phyloP scores from a whole-genome alignment of 208 protist genomes.

The Acanthamoeba culbertsoni region DNA sequence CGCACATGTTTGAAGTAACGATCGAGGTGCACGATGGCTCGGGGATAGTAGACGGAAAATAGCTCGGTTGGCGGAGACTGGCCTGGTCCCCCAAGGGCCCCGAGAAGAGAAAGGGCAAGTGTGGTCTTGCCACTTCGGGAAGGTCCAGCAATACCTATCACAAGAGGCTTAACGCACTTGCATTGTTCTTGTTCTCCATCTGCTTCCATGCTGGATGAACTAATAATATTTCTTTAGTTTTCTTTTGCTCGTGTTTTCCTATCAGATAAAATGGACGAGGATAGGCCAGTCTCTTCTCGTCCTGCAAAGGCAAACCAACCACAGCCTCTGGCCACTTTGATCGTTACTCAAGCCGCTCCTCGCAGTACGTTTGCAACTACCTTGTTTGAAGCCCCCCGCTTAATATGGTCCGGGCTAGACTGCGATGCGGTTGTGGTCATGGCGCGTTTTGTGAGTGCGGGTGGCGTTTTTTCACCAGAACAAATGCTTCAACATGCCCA shows the following conservation, averaged over 20 bases:
- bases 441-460: background rate
- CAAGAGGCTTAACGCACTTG: background rate
- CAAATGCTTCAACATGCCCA: background rate
- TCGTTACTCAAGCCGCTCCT: background rate
- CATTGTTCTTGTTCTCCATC: background rate
- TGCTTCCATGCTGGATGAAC: too few species aligned
- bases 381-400: background rate
- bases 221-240: background rate
- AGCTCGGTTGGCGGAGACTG: background rate
- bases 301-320: background rate
- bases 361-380: background rate
- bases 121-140: conserved; percentile 29
- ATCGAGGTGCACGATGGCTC: background rate
- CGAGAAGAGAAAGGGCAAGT: background rate
- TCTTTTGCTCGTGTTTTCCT: background rate
- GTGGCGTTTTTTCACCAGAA: background rate
- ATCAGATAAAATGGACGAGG: background rate
- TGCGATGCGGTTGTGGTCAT: background rate
- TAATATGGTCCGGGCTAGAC: background rate
- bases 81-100: background rate
- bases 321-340: background rate
- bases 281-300: background rate
- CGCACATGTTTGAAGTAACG: background rate
- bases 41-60: background rate
- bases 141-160: background rate